These are phyloP conservation scores for Dispira simplex DNA, from an alignment of 192 early-diverging fungal genomes.

Conservation along the genomic window DNA sequence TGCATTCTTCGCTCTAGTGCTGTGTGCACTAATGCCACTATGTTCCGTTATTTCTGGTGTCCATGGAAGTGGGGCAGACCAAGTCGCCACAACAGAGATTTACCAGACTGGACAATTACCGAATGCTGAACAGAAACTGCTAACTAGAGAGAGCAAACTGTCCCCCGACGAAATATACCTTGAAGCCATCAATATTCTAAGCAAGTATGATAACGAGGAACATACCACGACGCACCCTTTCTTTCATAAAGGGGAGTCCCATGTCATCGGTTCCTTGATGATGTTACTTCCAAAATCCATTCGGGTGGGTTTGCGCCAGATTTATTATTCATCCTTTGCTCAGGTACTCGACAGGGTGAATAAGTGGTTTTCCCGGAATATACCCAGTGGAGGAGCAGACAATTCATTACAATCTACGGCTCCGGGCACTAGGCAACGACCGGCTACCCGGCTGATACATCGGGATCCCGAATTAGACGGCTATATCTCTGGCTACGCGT, in stretches of 20 bases:
- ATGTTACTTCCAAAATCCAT: background rate
- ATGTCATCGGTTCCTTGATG: background rate
- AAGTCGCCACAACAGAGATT: no score
- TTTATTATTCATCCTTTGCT: background rate
- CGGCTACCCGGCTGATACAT: background rate
- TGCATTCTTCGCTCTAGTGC: no score
- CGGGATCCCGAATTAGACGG: conserved; percentile 6
- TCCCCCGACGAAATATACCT: background rate
- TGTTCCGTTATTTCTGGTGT: no score
- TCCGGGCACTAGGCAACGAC: no score
- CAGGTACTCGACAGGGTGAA: background rate
- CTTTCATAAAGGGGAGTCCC: no score
- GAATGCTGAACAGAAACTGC: no score
- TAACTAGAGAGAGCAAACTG: background rate
- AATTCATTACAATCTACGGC: no score
- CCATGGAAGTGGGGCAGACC: no score
- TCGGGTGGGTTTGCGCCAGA: background rate
- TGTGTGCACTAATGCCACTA: no score
- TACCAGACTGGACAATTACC: no score
- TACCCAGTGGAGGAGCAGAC: background rate
- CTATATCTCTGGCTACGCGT: background rate
- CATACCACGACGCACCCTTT: background rate
- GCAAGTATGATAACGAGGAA: background rate
- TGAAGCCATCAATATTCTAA: background rate
- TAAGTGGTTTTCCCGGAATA: background rate